Conservation (phyloP, 768 basidiomycete genomes). For the Naematelia aurantialba region DNA sequence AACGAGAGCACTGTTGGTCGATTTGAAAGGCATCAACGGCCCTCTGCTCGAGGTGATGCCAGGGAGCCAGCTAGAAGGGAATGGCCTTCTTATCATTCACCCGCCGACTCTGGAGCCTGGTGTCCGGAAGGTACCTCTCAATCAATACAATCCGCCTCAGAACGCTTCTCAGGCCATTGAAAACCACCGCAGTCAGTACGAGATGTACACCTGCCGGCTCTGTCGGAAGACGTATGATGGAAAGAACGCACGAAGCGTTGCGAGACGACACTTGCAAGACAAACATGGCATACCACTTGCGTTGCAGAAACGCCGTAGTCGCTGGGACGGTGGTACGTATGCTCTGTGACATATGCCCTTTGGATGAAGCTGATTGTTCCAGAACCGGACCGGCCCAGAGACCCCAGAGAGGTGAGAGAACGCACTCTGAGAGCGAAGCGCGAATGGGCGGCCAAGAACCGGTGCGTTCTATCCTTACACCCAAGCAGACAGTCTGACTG, state of each 20-base stretch:
- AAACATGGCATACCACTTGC: constrained; percentile 52
- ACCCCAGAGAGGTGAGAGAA: constrained; percentile 47
- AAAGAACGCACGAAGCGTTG: constrained; percentile 52
- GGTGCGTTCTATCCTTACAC: constrained; percentile 27
- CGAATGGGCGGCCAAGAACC: constrained; percentile 51
- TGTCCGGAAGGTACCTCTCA: constrained; percentile 2
- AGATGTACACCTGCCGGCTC: constrained; percentile 43
- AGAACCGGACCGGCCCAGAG: constrained; percentile 51
- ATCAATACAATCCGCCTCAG: constrained; percentile 13
- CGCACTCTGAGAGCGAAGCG: constrained; percentile 49
- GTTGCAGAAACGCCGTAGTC: constrained; percentile 51
- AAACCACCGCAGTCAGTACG: constrained; percentile 14
- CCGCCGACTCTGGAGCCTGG: constrained; percentile 13
- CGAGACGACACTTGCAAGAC: constrained; percentile 52
- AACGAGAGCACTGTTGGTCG: too few relatives aligned
- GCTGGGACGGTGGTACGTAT: constrained; percentile 53
- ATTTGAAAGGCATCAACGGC: background rate
- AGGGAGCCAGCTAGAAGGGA: constrained; percentile 28
- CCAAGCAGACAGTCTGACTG: background rate
- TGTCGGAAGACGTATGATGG: constrained; percentile 53
- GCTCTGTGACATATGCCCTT: background rate
- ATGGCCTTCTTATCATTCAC: constrained; percentile 35
- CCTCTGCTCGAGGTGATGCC: constrained; percentile 25
- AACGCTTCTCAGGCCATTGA: background rate
- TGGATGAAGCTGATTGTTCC: constrained; percentile 5